These are phyloP conservation scores for Kazachstania bromeliacearum DNA, from an alignment of 805 yeast species.

Conservation along the genomic window DNA sequence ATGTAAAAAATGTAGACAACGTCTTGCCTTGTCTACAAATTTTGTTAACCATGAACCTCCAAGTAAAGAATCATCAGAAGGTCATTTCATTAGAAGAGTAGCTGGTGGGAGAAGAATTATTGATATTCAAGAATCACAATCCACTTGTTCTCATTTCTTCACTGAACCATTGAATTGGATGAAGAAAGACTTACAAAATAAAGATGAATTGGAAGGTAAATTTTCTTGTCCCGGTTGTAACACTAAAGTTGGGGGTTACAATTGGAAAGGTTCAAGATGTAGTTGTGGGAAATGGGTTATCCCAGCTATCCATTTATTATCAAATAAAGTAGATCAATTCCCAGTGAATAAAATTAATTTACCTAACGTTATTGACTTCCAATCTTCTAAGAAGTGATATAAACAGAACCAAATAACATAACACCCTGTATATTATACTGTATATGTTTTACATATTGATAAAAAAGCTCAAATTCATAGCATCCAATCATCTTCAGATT, in stretches of 20 bases:
- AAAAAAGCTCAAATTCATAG: neutral
- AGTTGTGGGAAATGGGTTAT: conserved; percentile 94
- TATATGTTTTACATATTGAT: too few relatives aligned
- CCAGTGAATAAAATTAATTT: conserved; percentile 13
- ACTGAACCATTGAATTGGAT: conserved; percentile 90
- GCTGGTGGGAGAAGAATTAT: conserved; percentile 53
- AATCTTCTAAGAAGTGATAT: conserved; percentile 2
- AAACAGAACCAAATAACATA: neutral
- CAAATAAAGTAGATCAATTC: conserved; percentile 70
- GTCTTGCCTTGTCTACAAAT: conserved; percentile 53
- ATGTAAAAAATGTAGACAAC: conserved; percentile 75
- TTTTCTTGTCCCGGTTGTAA: conserved; percentile 77
- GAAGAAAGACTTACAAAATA: conserved; percentile 59
- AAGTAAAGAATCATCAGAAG: conserved; percentile 51
- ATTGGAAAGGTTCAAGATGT: conserved; percentile 92
- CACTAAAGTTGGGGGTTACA: conserved; percentile 80
- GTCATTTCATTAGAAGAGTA: conserved; percentile 55
- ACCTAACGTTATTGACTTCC: conserved; percentile 21
- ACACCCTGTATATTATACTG: neutral
- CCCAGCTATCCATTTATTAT: conserved; percentile 78
- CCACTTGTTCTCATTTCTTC: conserved; percentile 72
- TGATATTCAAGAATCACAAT: conserved; percentile 46
- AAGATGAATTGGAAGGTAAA: conserved; percentile 78
- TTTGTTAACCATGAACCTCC: conserved; percentile 63
- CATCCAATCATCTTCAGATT: neutral